Evolutionary conservation across 2,329 filamentous ascomycete genomes (phyloP).

Genomic region (Lasiodiplodia sp.): DNA sequence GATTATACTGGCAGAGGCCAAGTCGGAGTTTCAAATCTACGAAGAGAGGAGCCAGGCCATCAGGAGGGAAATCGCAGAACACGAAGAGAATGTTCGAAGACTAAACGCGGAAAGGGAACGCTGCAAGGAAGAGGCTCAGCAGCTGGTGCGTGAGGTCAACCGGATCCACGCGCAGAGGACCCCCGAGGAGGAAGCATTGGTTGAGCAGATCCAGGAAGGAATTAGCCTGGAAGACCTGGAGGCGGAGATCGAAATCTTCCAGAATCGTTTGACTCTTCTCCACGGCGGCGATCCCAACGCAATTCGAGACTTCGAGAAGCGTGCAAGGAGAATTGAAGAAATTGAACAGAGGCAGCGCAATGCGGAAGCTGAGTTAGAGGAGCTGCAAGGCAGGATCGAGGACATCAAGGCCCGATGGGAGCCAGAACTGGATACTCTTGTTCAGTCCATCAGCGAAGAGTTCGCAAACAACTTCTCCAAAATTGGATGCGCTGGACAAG

Average conservation of each 20-base stretch:
- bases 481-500: conserved; percentile 93
- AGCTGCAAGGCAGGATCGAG: conserved; percentile 68
- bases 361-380: conserved; percentile 57
- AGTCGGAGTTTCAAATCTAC: conserved; percentile 79
- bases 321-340: conserved; percentile 68
- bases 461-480: conserved; percentile 94
- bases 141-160: conserved; percentile 37
- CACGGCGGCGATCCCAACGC: conserved; percentile 78
- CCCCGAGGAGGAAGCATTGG: conserved; percentile 37
- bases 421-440: conserved; percentile 77
- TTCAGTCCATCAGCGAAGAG: conserved; percentile 83
- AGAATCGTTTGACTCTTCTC: conserved; percentile 79
- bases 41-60: conserved; percentile 70
- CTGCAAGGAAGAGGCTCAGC: conserved; percentile 41
- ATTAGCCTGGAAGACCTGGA: conserved; percentile 66
- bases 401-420: conserved; percentile 80
- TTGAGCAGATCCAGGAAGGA: conserved; percentile 37
- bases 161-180: conserved; percentile 39
- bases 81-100: conserved; percentile 52
- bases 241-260: conserved; percentile 75
- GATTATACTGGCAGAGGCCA: conserved; percentile 77
- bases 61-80: conserved; percentile 57
- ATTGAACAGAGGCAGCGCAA: conserved; percentile 64
- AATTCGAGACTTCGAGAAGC: conserved; percentile 70
- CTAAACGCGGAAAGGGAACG: conserved; percentile 52